Conservation (phyloP, 108 stramenopile species). For the Asterionellopsis glacialis region DNA sequence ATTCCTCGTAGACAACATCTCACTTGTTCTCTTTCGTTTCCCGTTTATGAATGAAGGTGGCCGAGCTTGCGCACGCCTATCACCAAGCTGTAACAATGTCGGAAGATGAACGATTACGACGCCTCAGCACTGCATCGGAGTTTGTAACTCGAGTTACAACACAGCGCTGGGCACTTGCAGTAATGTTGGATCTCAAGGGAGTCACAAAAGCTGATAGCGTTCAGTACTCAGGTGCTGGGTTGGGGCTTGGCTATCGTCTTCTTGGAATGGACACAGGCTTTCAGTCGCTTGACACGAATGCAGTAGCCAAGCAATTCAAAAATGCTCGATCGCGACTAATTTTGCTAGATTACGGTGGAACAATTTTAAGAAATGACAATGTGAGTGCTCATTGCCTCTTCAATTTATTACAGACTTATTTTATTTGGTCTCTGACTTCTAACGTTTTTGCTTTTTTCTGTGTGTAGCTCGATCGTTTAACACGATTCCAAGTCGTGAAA, state of each 20-base stretch:
- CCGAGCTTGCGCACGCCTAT: conserved; percentile 81
- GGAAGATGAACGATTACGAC: conserved; percentile 78
- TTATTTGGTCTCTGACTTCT: background rate
- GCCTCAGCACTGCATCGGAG: conserved; percentile 70
- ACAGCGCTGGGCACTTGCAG: conserved; percentile 88
- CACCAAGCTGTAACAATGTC: conserved; percentile 66
- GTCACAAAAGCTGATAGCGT: conserved; percentile 73
- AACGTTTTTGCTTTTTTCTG: conserved; percentile 8
- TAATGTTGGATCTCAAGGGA: conserved; percentile 87
- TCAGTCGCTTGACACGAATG: conserved; percentile 53
- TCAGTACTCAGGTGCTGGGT: conserved; percentile 82
- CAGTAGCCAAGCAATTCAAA: conserved; percentile 75
- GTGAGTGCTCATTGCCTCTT: conserved; percentile 32
- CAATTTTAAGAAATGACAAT: conserved; percentile 91
- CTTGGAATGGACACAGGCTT: conserved; percentile 87
- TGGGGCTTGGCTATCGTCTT: conserved; percentile 91
- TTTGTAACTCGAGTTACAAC: conserved; percentile 94
- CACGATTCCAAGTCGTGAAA: conserved; percentile 91
- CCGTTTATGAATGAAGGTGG: conserved; percentile 24
- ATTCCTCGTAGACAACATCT: background rate
- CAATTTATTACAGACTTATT: background rate
- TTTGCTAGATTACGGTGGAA: conserved; percentile 96
- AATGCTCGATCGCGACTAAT: conserved; percentile 76
- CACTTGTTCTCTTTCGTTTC: background rate
- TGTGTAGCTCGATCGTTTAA: conserved; percentile 62